Percentiles rank a stretch among this genome's conserved stretches.
phyloP scores from a whole-genome alignment of 2,329 filamentous ascomycete species.

The Aspergillus ochraceoroseus region DNA sequence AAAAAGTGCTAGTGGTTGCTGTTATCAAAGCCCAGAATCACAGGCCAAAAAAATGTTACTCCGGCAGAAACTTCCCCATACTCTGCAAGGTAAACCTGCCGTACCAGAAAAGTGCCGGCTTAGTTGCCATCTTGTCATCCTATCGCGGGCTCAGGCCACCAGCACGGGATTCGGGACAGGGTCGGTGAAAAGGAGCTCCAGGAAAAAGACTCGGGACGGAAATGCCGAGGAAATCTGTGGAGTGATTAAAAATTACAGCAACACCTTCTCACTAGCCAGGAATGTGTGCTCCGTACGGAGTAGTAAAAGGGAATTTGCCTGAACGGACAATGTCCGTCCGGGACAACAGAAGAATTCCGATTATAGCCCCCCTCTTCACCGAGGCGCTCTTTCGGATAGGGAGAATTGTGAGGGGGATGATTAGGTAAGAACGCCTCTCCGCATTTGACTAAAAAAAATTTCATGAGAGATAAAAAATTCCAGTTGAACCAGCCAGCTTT shows the following conservation, averaged over 20 bases:
- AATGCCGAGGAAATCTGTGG: constrained; percentile 23
- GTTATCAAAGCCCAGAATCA: no score
- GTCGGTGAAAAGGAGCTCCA: constrained; percentile 18
- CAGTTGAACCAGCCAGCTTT: no score
- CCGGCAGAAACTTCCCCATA: no score
- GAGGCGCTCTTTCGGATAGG: constrained; percentile 21
- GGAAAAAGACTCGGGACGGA: constrained; percentile 18
- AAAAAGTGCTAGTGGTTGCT: no score
- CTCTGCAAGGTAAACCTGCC: no score
- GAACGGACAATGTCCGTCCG: constrained; percentile 4
- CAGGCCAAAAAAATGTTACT: no score
- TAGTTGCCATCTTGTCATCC: constrained; percentile 4
- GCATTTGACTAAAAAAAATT: constrained; percentile 14
- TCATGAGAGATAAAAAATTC: no score
- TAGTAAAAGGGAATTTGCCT: no score
- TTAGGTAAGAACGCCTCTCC: constrained; percentile 15
- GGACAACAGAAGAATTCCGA: background rate
- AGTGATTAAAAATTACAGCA: no score
- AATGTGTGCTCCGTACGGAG: no score
- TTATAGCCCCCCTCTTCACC: constrained; percentile 18
- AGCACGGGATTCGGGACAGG: constrained; percentile 27
- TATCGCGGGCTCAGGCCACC: constrained; percentile 21
- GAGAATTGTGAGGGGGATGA: constrained; percentile 1
- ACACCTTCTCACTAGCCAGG: no score
- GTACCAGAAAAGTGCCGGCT: no score